These are phyloP conservation scores for Fusarium beomiforme DNA, from an alignment of 2,329 filamentous ascomycete species.

Conservation along the genomic window DNA sequence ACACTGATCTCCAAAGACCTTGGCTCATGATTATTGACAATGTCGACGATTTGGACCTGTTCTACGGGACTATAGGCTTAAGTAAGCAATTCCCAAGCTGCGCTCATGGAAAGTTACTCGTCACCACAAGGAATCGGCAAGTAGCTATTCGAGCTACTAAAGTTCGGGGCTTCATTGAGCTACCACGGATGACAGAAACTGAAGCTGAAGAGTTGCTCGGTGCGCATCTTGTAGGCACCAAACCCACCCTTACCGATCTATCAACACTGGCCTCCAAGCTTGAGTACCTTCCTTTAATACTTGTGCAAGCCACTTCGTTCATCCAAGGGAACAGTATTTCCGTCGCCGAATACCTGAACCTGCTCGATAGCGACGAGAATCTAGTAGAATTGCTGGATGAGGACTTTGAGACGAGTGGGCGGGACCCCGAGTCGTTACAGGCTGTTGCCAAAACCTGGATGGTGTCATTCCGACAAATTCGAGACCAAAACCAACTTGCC, in stretches of 20 bases:
- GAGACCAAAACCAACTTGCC: neutral
- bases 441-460: neutral
- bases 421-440: neutral
- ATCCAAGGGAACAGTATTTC: neutral
- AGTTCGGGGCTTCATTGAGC: neutral
- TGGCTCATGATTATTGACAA: neutral
- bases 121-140: neutral
- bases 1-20: neutral
- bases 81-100: neutral
- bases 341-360: neutral
- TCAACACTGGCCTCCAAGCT: neutral
- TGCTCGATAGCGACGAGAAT: accelerated
- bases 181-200: neutral
- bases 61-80: neutral
- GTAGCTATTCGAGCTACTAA: neutral
- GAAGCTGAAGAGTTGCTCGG: neutral
- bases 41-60: neutral
- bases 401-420: neutral
- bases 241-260: accelerated
- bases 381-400: neutral
- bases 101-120: neutral
- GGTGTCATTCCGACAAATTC: neutral
- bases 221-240: accelerated
- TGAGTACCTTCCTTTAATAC: neutral
- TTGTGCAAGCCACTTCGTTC: neutral